Evolutionary conservation across 2,329 filamentous ascomycete species (phyloP).

Genomic region (Furcasterigmium sp.): DNA sequence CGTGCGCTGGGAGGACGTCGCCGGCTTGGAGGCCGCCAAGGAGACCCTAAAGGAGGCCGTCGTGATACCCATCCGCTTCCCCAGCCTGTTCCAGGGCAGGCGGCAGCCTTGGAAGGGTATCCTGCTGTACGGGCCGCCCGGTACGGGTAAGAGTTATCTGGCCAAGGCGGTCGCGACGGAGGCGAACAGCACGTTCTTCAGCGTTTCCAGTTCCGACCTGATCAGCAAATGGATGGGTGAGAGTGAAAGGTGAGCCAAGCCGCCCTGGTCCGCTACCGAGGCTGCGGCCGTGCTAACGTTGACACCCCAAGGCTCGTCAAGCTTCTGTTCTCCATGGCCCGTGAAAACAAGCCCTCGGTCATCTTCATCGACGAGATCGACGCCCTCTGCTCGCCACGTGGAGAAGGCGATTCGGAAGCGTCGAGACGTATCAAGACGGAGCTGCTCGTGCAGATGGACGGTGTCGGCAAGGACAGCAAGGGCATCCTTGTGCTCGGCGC

Average conservation of each 20-base stretch:
- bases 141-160: constrained; percentile 95
- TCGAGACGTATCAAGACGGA: constrained; percentile 98
- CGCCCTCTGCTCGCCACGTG: constrained; percentile 86
- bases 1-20: constrained; percentile 96
- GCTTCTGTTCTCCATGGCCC: constrained; percentile 93
- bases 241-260: constrained; percentile 70
- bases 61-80: constrained; percentile 96
- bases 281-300: neutral
- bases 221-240: constrained; percentile 99
- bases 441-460: constrained; percentile 97
- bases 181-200: constrained; percentile 98
- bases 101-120: constrained; percentile 98
- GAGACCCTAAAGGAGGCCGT: constrained; percentile 97
- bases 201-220: constrained; percentile 92
- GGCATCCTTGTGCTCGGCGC: constrained; percentile 93
- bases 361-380: constrained; percentile 99
- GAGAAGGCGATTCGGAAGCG: constrained; percentile 95
- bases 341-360: constrained; percentile 96
- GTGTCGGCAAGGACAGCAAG: constrained; percentile 91
- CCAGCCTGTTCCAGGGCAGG: constrained; percentile 92
- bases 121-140: constrained; percentile 88
- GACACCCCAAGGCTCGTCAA: constrained; percentile 82
- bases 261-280: neutral
- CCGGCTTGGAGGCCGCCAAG: constrained; percentile 88
- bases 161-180: constrained; percentile 97